These are phyloP conservation scores for Phytophthora palmivora DNA, from an alignment of 352 stramenopile species.

Conservation along the genomic window DNA sequence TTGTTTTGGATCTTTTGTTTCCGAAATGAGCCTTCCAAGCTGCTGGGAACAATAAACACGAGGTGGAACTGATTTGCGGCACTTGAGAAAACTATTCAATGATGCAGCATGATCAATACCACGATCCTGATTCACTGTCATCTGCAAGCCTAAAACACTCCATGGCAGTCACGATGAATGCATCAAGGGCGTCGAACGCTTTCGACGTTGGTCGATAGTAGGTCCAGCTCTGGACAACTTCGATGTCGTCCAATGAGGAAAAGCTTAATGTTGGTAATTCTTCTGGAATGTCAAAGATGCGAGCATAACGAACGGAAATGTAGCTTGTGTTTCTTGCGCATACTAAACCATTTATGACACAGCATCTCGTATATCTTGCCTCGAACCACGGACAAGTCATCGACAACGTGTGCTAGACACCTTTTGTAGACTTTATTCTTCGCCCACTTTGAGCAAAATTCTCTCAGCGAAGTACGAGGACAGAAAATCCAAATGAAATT, in stretches of 20 bases:
- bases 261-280: conserved; percentile 4
- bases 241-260: conserved; percentile 9
- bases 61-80: conserved; percentile 13
- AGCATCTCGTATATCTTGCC: too few species aligned
- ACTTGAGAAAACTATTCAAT: conserved; percentile 13
- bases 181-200: conserved; percentile 12
- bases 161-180: conserved; percentile 18
- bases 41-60: conserved; percentile 17
- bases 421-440: too few species aligned
- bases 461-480: too few species aligned
- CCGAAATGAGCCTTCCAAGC: background rate
- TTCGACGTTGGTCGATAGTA: conserved; percentile 11
- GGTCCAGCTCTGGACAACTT: background rate
- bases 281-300: background rate
- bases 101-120: conserved; percentile 10
- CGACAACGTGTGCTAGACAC: too few species aligned
- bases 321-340: too few species aligned
- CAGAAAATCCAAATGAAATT: too few species aligned
- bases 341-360: too few species aligned
- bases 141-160: conserved; percentile 8
- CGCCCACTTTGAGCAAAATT: too few species aligned
- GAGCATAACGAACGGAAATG: too few species aligned
- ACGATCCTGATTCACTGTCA: conserved; percentile 13
- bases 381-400: too few species aligned
- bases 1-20: conserved; percentile 11